Percentiles rank a stretch among this genome's conserved stretches.
Conservation (phyloP, 371 early-diverging fungal species). For the Conidiobolus incongruus region DNA sequence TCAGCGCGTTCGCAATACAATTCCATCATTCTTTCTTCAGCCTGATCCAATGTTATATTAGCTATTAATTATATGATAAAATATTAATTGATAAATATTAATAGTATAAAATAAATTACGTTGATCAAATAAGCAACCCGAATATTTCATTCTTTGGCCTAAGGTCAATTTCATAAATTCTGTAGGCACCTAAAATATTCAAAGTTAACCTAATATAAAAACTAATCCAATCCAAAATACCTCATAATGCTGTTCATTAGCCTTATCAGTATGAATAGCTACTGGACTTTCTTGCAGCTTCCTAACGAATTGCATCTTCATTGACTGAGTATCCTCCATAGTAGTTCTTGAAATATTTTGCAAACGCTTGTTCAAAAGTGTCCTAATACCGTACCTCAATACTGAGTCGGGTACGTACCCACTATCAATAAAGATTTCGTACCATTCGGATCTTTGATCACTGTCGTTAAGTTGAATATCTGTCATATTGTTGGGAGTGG, state of each 20-base stretch:
- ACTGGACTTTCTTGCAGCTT: slow-evolving; percentile 11
- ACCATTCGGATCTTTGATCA: no score
- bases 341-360: slow-evolving; percentile 4
- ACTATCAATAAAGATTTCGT: slow-evolving; percentile 19
- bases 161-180: slow-evolving; percentile 15
- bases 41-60: slow-evolving; percentile 14
- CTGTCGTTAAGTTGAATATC: no score
- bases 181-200: slow-evolving; percentile 9
- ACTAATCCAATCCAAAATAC: slow-evolving; percentile 9
- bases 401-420: slow-evolving; percentile 22
- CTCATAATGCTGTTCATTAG: slow-evolving; percentile 39
- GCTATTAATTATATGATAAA: neutral
- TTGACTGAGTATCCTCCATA: slow-evolving; percentile 1
- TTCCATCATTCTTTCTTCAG: slow-evolving; percentile 30
- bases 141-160: slow-evolving; percentile 28
- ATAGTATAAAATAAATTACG: slow-evolving; percentile 7
- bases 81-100: neutral
- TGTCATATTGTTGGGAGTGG: no score
- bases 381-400: slow-evolving; percentile 14
- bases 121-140: slow-evolving; percentile 20
- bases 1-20: slow-evolving; percentile 20
- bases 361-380: slow-evolving; percentile 10
- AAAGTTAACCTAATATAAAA: neutral
- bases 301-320: slow-evolving; percentile 10
- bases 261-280: slow-evolving; percentile 26